A percentile compares a stretch with the other conserved stretches of the same genome.
Conservation (phyloP, 768 basidiomycete genomes). For the Pleurotus djamor region DNA sequence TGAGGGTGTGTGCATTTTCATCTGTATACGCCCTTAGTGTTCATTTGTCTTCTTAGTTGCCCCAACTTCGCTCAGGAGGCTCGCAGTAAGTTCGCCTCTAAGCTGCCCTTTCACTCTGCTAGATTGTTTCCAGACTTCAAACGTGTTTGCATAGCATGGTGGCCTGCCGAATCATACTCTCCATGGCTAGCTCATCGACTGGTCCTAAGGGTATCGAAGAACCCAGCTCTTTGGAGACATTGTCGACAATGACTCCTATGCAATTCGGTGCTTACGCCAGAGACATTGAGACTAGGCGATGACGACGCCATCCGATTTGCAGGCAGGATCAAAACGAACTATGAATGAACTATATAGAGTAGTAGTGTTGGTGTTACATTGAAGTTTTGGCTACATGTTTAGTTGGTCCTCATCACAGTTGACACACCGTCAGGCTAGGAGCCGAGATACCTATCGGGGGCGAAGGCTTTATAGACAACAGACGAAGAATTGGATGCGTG, state of each 20-base stretch:
- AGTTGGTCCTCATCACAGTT: background rate
- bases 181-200: conserved; percentile 5
- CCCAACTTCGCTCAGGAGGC: conserved; percentile 14
- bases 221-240: background rate
- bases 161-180: conserved; percentile 15
- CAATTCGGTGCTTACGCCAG: background rate
- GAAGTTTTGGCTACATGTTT: too few species aligned
- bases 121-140: conserved; percentile 10
- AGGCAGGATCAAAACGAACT: too few species aligned
- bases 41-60: conserved; percentile 4
- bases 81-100: conserved; percentile 10
- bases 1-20: conserved; percentile 6
- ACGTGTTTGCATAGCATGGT: conserved; percentile 17
- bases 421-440: background rate
- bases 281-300: background rate
- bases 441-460: background rate
- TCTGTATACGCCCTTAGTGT: background rate
- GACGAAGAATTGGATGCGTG: background rate
- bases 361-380: too few species aligned
- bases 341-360: too few species aligned
- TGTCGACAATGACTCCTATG: background rate
- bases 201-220: conserved; percentile 3
- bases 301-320: too few species aligned
- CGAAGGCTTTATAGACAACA: background rate
- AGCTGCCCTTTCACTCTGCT: background rate